Evolutionary conservation across 2,329 filamentous ascomycete genomes (phyloP).

Genomic region (Thelonectria discophora): DNA sequence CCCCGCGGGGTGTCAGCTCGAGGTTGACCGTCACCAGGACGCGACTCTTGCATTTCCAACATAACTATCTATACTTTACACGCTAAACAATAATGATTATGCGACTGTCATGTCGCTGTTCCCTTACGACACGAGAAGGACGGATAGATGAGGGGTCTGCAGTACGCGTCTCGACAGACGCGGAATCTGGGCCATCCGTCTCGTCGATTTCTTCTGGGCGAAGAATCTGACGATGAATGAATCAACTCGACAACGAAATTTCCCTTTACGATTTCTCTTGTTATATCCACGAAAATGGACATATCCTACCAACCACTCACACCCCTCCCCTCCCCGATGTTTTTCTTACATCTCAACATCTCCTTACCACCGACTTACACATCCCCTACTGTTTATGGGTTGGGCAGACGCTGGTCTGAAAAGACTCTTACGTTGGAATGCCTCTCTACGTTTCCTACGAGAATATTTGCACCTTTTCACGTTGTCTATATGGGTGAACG

Average conservation of each 20-base stretch:
- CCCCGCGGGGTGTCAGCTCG: neutral
- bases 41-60: neutral
- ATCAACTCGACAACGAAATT: conserved; percentile 8
- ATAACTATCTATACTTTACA: neutral
- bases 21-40: neutral
- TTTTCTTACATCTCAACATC: conserved; percentile 1
- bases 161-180: conserved; percentile 14
- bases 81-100: conserved; percentile 15
- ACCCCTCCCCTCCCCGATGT: conserved; percentile 1
- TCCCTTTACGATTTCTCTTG: neutral
- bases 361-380: neutral
- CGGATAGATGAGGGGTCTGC: conserved; percentile 3
- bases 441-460: neutral
- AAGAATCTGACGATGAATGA: neutral
- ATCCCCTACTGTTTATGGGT: neutral
- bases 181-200: neutral
- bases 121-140: conserved; percentile 9
- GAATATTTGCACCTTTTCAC: neutral
- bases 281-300: neutral
- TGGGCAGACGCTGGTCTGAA: neutral
- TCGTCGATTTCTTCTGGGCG: neutral
- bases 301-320: conserved; percentile 1
- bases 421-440: neutral
- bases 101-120: conserved; percentile 1
- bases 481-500: neutral